Conservation (phyloP, 768 basidiomycete genomes). For the Gyrodon lividus region DNA sequence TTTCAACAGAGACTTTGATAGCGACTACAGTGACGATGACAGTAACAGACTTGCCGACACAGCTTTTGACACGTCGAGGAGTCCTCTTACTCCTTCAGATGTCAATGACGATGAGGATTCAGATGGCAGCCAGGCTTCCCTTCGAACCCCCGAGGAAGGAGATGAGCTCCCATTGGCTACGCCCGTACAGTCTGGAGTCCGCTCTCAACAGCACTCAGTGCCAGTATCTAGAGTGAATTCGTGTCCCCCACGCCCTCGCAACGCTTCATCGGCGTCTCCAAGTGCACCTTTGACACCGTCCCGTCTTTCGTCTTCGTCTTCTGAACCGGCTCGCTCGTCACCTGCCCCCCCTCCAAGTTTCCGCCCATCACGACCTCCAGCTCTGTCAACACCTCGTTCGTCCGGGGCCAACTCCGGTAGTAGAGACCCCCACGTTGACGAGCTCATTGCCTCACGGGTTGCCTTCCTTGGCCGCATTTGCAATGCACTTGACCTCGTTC, state of each 20-base stretch:
- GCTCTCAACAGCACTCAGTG: conserved; percentile 2
- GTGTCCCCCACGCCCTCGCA: conserved; percentile 28
- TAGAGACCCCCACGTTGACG: conserved; percentile 8
- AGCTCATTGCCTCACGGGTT: conserved; percentile 15
- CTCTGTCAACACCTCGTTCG: conserved; percentile 6
- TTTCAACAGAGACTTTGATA: conserved; percentile 9
- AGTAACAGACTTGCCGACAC: conserved; percentile 7
- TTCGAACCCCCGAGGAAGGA: conserved; percentile 28
- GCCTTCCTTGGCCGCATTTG: conserved; percentile 37
- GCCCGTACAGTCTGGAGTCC: neutral
- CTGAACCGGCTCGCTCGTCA: neutral
- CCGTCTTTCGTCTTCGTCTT: neutral
- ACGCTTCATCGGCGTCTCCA: conserved; percentile 5
- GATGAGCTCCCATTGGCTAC: conserved; percentile 13
- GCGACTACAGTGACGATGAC: conserved; percentile 7
- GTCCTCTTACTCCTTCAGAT: conserved; percentile 23
- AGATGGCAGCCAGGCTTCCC: conserved; percentile 24
- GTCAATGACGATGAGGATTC: conserved; percentile 30
- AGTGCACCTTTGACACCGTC: neutral
- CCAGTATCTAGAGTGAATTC: conserved; percentile 23
- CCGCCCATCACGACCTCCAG: neutral
- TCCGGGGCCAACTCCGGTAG: neutral
- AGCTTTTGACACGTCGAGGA: conserved; percentile 20
- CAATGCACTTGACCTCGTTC: conserved; percentile 41
- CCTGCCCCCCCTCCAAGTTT: neutral